Conservation (phyloP, 1,284 basidiomycete species). For the Meripilus lineatus region DNA sequence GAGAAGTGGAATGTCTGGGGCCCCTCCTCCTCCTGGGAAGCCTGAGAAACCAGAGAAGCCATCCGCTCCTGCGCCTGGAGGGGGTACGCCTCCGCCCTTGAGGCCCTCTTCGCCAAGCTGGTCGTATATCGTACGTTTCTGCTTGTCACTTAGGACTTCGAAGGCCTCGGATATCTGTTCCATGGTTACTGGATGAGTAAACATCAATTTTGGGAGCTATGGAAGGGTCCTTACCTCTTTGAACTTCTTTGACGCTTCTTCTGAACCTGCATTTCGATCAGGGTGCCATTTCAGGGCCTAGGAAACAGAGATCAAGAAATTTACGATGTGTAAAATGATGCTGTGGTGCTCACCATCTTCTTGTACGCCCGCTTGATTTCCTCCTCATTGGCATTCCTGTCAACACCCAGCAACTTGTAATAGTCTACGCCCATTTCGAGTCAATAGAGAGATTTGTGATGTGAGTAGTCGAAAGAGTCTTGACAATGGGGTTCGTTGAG, state of each 20-base stretch:
- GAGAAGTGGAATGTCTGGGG: constrained; percentile 58
- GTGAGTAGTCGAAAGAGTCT: no score
- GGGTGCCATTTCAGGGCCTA: constrained; percentile 67
- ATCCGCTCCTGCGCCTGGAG: constrained; percentile 43
- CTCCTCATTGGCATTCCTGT: constrained; percentile 66
- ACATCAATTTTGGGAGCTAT: neutral
- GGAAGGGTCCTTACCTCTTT: constrained; percentile 63
- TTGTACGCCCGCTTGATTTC: constrained; percentile 56
- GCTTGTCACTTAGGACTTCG: constrained; percentile 90
- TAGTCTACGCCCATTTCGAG: constrained; percentile 86
- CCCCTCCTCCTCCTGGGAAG: constrained; percentile 41
- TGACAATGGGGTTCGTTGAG: no score
- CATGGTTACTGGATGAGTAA: neutral
- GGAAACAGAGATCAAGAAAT: no score
- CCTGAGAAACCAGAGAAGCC: constrained; percentile 46
- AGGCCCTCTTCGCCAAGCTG: constrained; percentile 96
- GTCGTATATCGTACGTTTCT: constrained; percentile 93
- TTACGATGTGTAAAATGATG: no score
- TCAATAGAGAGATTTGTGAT: no score
- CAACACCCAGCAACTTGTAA: constrained; percentile 77
- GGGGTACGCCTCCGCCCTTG: constrained; percentile 59
- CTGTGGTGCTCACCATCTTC: constrained; percentile 41
- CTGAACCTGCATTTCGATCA: constrained; percentile 78
- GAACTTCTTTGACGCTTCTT: constrained; percentile 86
- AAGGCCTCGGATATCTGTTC: constrained; percentile 89